Evolutionary conservation across 176 grass and related monocot genomes (phyloP).

Genomic region (Oryza glumipatula): DNA sequence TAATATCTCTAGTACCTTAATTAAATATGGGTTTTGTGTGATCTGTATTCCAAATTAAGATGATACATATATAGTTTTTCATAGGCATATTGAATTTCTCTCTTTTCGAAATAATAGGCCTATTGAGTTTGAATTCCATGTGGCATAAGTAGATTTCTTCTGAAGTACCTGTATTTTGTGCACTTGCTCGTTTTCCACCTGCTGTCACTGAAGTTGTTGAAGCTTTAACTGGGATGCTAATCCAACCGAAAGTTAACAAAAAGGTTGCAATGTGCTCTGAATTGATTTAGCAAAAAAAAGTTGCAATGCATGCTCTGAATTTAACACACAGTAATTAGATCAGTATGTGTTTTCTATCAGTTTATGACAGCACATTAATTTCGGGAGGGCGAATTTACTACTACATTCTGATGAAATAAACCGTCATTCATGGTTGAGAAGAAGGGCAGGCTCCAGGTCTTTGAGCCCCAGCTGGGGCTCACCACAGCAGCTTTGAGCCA

Average conservation of each 20-base stretch:
- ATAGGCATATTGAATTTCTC: neutral
- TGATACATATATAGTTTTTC: neutral
- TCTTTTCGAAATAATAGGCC: neutral
- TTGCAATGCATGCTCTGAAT: neutral
- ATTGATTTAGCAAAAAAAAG: neutral
- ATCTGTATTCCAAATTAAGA: neutral
- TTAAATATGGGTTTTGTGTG: neutral
- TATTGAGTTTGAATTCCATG: neutral
- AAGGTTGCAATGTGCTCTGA: neutral
- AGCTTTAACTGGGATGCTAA: neutral
- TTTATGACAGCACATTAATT: neutral
- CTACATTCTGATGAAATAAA: neutral
- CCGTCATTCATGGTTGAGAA: conserved; percentile 38
- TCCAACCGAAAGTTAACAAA: neutral
- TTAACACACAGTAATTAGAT: neutral
- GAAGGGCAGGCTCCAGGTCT: conserved; percentile 25
- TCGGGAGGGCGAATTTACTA: conserved; percentile 13
- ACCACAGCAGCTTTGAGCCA: conserved; percentile 51
- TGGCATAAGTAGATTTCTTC: neutral
- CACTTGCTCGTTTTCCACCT: neutral
- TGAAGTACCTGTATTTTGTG: neutral
- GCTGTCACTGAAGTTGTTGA: neutral
- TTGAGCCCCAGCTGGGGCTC: conserved; percentile 9
- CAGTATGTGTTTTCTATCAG: neutral
- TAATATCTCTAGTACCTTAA: neutral